These are phyloP conservation scores for Anaeromyces robustus DNA, from an alignment of 192 early-diverging fungal genomes.

Conservation along the genomic window DNA sequence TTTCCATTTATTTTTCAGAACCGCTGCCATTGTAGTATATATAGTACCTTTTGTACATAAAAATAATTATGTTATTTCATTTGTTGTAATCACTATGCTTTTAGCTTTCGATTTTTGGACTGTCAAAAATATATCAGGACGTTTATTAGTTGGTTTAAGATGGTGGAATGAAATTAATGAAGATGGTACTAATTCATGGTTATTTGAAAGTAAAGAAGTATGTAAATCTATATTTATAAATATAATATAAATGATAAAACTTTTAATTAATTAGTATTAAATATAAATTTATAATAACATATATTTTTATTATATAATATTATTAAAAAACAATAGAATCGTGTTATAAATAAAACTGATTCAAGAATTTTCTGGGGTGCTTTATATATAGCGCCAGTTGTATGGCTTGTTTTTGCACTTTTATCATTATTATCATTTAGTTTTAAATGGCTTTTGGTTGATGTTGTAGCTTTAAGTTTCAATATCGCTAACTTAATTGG, in stretches of 20 bases:
- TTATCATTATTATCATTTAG: constrained; percentile 53
- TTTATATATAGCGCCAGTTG: constrained; percentile 65
- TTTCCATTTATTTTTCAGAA: constrained; percentile 79
- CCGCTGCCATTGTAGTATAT: constrained; percentile 70
- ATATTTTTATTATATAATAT: too few relatives aligned
- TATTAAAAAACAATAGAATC: constrained; percentile 28
- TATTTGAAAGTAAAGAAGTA: constrained; percentile 86
- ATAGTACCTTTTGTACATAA: constrained; percentile 70
- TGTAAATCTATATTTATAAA: too few relatives aligned
- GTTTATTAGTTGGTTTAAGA: constrained; percentile 86
- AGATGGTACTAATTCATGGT: constrained; percentile 89
- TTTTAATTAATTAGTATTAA: too few relatives aligned
- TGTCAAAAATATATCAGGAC: constrained; percentile 94
- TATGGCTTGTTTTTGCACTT: constrained; percentile 77
- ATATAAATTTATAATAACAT: too few relatives aligned
- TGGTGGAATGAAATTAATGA: constrained; percentile 99
- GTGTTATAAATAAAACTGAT: constrained; percentile 67
- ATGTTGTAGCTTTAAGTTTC: constrained; percentile 67
- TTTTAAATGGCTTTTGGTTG: constrained; percentile 71
- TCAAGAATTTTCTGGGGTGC: constrained; percentile 85
- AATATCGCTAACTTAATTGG: constrained; percentile 86
- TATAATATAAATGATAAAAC: too few relatives aligned
- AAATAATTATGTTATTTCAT: constrained; percentile 71
- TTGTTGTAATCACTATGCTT: constrained; percentile 79
- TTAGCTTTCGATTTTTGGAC: constrained; percentile 98